These are phyloP conservation scores for Cercospora canescens DNA, from an alignment of 2,329 filamentous ascomycete species.

Conservation along the genomic window DNA sequence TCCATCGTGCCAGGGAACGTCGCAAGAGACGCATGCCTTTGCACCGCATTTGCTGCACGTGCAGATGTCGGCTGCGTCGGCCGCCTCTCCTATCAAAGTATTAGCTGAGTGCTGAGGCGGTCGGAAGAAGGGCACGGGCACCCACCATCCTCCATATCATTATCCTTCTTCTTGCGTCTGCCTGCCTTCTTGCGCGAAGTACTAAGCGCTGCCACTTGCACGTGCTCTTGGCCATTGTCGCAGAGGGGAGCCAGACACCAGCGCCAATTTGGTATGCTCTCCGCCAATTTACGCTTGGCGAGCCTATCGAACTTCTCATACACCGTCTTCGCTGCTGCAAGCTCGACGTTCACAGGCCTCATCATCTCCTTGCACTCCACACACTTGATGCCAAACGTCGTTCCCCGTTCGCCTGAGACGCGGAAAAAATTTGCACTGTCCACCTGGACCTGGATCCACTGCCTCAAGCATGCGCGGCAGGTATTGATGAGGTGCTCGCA, in stretches of 20 bases:
- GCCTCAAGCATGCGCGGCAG: constrained; percentile 38
- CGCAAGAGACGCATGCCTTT: constrained; percentile 33
- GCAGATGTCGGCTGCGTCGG: constrained; percentile 29
- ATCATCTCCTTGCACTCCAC: constrained; percentile 52
- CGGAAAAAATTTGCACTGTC: constrained; percentile 18
- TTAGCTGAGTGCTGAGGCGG: neutral
- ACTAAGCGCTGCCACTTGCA: constrained; percentile 2
- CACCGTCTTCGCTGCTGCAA: constrained; percentile 45
- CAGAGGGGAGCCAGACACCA: constrained; percentile 56
- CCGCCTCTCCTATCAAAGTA: neutral
- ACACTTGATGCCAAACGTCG: constrained; percentile 51
- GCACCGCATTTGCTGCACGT: constrained; percentile 32
- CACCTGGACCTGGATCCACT: constrained; percentile 38
- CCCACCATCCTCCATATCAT: neutral
- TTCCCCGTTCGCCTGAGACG: constrained; percentile 18
- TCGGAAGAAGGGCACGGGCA: neutral
- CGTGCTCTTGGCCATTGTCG: constrained; percentile 51
- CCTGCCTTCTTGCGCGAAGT: constrained; percentile 1
- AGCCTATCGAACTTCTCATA: constrained; percentile 39
- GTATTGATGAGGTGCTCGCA: constrained; percentile 40
- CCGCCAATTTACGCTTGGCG: constrained; percentile 29
- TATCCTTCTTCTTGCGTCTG: constrained; percentile 5
- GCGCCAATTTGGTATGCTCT: constrained; percentile 43
- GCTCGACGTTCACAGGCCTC: constrained; percentile 46
- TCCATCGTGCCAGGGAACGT: constrained; percentile 33